These are phyloP conservation scores for Pythium apleroticum DNA, from an alignment of 352 stramenopile genomes.

Conservation along the genomic window DNA sequence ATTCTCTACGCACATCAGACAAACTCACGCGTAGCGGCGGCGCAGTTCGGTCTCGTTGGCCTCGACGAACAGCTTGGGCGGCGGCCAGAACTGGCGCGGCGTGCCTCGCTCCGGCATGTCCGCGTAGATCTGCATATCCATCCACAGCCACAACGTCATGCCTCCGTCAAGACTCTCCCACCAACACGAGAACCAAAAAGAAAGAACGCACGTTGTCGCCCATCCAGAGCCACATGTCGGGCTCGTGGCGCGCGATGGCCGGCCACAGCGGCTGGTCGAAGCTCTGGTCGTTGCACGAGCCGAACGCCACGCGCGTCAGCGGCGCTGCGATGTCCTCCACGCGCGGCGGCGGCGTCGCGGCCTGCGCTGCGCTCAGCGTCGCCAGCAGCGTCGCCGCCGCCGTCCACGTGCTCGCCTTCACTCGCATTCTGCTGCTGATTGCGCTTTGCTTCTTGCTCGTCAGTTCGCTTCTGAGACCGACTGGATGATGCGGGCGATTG, in stretches of 20 bases:
- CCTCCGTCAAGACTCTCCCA: not conserved
- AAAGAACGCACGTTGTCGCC: constrained; percentile 83
- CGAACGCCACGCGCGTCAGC: constrained; percentile 67
- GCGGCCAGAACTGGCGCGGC: constrained; percentile 36
- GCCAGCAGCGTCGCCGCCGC: not conserved
- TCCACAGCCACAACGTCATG: not conserved
- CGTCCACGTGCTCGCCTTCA: not conserved
- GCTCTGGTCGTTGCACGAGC: constrained; percentile 88
- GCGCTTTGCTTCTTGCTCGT: not conserved
- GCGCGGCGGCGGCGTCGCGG: constrained; percentile 7
- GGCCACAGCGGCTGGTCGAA: constrained; percentile 78
- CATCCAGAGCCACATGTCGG: constrained; percentile 87
- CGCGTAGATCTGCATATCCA: constrained; percentile 61
- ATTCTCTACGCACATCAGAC: not conserved
- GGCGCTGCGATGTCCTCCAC: constrained; percentile 43
- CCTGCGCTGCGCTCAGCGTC: not conserved
- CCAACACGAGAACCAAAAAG: too few species aligned
- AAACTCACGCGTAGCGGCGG: constrained; percentile 54
- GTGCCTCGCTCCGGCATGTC: constrained; percentile 59
- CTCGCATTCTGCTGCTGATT: not conserved
- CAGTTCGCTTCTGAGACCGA: not conserved
- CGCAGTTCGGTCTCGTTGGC: constrained; percentile 52
- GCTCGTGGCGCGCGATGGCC: constrained; percentile 53
- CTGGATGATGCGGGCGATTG: not conserved
- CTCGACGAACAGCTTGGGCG: constrained; percentile 61